Base-by-base conservation (phyloP, 2,329 filamentous ascomycete genomes). In the Ramichloridium luteum region DNA sequence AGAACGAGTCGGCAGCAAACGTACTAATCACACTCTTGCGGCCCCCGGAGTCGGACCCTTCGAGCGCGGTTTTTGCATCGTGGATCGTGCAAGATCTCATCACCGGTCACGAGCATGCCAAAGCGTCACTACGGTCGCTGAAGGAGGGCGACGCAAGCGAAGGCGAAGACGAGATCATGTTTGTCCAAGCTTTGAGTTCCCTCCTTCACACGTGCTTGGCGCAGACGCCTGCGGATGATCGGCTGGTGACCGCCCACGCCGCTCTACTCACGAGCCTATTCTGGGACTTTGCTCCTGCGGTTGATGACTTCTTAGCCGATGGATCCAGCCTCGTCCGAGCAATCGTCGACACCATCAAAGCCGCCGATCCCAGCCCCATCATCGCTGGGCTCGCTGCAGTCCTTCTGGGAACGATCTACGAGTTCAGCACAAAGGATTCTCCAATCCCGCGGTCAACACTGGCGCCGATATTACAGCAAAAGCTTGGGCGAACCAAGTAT, bases 371-470 rank as follows among this genome's bases (percentile, higher is more conserved):
- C 49, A 64, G 49, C 58, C 43, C 48, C 4, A 36, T 49, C 5
- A 39, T 52, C 5, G 35, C 47, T 11, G 90, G 90, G 2, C 67
- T 98, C 9, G 84, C 80, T 52, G 80, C 85, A 11, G 75, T 85
- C 52, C 62, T 98, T 1, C 67, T 96, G 1, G 90, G 88, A 6
- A 77, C 92, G 13, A 70, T 90, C 4, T 98, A 96, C 53, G 90
- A 98, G 50, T 98, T 96, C 50, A 96, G 88, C 6, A 94, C 88
- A 1, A 93, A 93, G 53, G 90, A 98, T 57, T 96, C 88, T 0
- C 84, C 90, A 0, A 78, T 98, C 31, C 73, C 88, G 4, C 72
- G 90, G 38, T 68, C 75, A 14, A 86, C 80, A 6, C 62, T 98
- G 27, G 81, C 93, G 48, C 74, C 80, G 14, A 70, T 94, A 16